Percentiles rank a stretch among this genome's conserved stretches.
These are phyloP conservation scores for Anthoceros angustus DNA, from an alignment of 225 moss, liverwort and hornwort genomes.

Conservation along the genomic window DNA sequence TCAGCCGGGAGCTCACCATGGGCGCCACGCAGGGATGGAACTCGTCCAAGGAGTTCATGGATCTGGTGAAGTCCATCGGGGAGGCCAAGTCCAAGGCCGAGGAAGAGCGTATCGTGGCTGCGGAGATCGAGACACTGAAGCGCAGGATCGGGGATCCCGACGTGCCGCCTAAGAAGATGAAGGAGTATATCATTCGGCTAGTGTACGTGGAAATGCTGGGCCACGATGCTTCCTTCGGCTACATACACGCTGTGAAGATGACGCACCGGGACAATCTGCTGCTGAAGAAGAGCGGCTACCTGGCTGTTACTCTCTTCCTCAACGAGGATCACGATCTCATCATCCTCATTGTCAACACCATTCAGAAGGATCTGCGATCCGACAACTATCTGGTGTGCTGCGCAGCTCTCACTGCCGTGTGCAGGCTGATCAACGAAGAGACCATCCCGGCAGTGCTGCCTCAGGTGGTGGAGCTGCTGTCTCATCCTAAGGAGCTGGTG, in stretches of 20 bases:
- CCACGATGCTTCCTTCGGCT: slow-evolving; percentile 96
- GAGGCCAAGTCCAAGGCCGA: slow-evolving; percentile 98
- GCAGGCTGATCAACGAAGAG: slow-evolving; percentile 96
- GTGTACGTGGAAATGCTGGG: slow-evolving; percentile 99
- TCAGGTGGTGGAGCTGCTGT: slow-evolving; percentile 78
- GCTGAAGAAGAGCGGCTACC: slow-evolving; percentile 82
- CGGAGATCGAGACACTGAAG: slow-evolving; percentile 79
- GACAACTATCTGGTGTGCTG: slow-evolving; percentile 83
- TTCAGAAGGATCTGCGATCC: slow-evolving; percentile 93
- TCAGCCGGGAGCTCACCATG: slow-evolving; percentile 94
- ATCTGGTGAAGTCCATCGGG: slow-evolving; percentile 92
- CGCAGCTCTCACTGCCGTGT: slow-evolving; percentile 89
- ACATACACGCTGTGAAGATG: slow-evolving; percentile 97
- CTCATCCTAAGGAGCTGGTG: slow-evolving; percentile 79
- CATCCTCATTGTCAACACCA: slow-evolving; percentile 95
- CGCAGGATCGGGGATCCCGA: slow-evolving; percentile 76
- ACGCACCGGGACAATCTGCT: slow-evolving; percentile 92
- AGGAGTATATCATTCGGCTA: slow-evolving; percentile 92
- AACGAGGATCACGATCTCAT: slow-evolving; percentile 96
- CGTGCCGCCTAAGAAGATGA: slow-evolving; percentile 96
- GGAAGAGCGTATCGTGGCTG: slow-evolving; percentile 79
- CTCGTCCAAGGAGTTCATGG: slow-evolving; percentile 78
- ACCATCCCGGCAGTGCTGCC: slow-evolving; percentile 95
- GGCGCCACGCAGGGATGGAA: slow-evolving; percentile 73
- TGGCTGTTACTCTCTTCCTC: slow-evolving; percentile 86